Base-by-base conservation (phyloP, 768 basidiomycete genomes). In the Suillus occidentalis region DNA sequence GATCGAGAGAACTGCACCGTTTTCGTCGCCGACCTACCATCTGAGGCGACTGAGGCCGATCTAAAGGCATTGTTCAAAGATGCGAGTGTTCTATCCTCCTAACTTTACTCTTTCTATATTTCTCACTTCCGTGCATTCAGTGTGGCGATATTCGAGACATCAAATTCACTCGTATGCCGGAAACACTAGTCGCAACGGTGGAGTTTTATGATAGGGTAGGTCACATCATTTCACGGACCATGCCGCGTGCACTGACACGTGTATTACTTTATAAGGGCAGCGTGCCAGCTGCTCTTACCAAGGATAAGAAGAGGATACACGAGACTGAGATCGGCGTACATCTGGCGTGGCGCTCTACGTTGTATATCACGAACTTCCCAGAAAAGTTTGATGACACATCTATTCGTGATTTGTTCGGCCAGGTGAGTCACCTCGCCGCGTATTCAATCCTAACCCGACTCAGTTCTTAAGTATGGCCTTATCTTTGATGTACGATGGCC, bases 401-500 rank as follows among this genome's bases (percentile, higher is more conserved):
- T 37, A 85, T 99, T 62, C 82, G 95, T 31, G 79, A 87, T 52
- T 74, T 97, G 14, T 97, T 99, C 73, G 85, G 83, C 61, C 83
- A 88, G 81, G 96, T 96, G 65, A 56, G 83, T 70, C 42, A 7
- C 14, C 3, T 57, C 36, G 2, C 39, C 49, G 31, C 22, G 40
- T 13, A 1, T 52, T 59, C 10, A 37, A 52, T 47, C 1, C 60
- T 62, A 42, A 67, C 40, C 31, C 64, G 55, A 70, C 62, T 43
- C 31, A 45, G 25, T 37, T 49, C 28, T 60, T 13, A 1, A 97
- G 95, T 95, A 91, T 76, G 97, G 97, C 12, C 85, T 83, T 6
- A 85, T 99, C 62, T 92, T 99, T 66, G 96, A 99, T 68, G 91
- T 95, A 20, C 91, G 97, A 39, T 99, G 97, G 97, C 97, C 97